phyloP scores from a whole-genome alignment of 768 basidiomycete species.

The Auricularia sp. region DNA sequence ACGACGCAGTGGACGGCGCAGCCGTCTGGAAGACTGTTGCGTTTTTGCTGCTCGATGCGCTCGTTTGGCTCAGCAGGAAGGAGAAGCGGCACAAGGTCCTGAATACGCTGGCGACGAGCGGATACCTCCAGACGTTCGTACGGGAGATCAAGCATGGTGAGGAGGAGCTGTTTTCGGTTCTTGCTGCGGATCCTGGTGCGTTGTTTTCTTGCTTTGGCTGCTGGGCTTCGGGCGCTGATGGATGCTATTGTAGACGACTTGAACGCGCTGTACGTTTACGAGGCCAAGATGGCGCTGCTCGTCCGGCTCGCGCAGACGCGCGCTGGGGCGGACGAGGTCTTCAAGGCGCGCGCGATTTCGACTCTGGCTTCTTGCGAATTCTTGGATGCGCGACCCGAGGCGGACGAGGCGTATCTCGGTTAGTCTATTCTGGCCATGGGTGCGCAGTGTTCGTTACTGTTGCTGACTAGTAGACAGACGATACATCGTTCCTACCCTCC shows the following conservation, averaged over 20 bases:
- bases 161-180: constrained; percentile 54
- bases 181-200: constrained; percentile 86
- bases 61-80: constrained; percentile 55
- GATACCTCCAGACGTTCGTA: constrained; percentile 74
- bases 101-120: constrained; percentile 52
- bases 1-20: constrained; percentile 91
- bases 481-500: constrained; percentile 78
- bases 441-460: neutral
- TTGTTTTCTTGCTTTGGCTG: too few species aligned
- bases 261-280: constrained; percentile 87
- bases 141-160: constrained; percentile 79
- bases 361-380: constrained; percentile 78
- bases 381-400: constrained; percentile 74
- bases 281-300: constrained; percentile 87
- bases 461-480: constrained; percentile 37
- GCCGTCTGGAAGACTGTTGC: constrained; percentile 97
- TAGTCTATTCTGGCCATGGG: constrained; percentile 13
- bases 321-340: constrained; percentile 71
- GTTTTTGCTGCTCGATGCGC: constrained; percentile 78
- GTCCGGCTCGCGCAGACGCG: constrained; percentile 75
- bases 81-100: constrained; percentile 62
- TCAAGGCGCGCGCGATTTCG: constrained; percentile 68
- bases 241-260: constrained; percentile 66
- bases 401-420: constrained; percentile 78
- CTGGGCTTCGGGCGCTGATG: too few species aligned